A percentile compares a stretch with the other conserved stretches of the same genome.
These are phyloP conservation scores for Teratosphaeria viscida DNA, from an alignment of 2,329 filamentous ascomycete species.

Conservation along the genomic window DNA sequence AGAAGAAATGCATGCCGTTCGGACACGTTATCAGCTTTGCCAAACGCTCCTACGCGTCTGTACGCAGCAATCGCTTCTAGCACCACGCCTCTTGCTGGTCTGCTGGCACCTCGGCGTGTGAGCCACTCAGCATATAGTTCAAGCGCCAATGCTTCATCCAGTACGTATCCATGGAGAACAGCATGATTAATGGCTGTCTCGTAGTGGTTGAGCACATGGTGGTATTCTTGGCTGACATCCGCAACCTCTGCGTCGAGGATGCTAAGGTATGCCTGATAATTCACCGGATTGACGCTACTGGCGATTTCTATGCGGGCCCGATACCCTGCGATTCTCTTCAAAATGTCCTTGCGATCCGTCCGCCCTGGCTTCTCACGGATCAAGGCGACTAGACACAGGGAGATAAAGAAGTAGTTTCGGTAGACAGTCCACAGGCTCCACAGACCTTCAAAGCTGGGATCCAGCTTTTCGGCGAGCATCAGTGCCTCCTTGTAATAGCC, in stretches of 20 bases:
- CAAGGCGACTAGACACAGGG: slow-evolving; percentile 31
- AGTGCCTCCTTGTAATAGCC: slow-evolving; percentile 34
- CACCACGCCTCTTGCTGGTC: slow-evolving; percentile 59
- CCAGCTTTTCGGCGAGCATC: slow-evolving; percentile 31
- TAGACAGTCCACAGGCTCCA: slow-evolving; percentile 36
- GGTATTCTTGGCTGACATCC: slow-evolving; percentile 38
- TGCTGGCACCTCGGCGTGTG: slow-evolving; percentile 51
- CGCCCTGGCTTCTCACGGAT: slow-evolving; percentile 29
- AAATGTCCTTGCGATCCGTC: slow-evolving; percentile 35
- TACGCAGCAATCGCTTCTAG: slow-evolving; percentile 59
- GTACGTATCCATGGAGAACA: slow-evolving; percentile 52
- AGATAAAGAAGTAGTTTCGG: slow-evolving; percentile 33
- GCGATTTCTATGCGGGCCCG: slow-evolving; percentile 54
- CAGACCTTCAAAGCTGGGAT: slow-evolving; percentile 32
- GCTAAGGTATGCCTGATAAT: slow-evolving; percentile 60
- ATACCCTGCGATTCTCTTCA: slow-evolving; percentile 45
- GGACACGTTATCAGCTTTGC: slow-evolving; percentile 58
- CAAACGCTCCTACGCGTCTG: slow-evolving; percentile 56
- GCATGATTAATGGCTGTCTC: slow-evolving; percentile 65
- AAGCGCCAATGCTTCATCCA: slow-evolving; percentile 64
- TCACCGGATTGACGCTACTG: slow-evolving; percentile 54
- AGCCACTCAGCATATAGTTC: slow-evolving; percentile 66
- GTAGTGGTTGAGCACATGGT: slow-evolving; percentile 51
- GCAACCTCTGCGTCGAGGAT: slow-evolving; percentile 58
- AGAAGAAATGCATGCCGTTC: slow-evolving; percentile 58